Base-by-base conservation (phyloP, 1,284 basidiomycete species). In the Entoloma clypeatum region DNA sequence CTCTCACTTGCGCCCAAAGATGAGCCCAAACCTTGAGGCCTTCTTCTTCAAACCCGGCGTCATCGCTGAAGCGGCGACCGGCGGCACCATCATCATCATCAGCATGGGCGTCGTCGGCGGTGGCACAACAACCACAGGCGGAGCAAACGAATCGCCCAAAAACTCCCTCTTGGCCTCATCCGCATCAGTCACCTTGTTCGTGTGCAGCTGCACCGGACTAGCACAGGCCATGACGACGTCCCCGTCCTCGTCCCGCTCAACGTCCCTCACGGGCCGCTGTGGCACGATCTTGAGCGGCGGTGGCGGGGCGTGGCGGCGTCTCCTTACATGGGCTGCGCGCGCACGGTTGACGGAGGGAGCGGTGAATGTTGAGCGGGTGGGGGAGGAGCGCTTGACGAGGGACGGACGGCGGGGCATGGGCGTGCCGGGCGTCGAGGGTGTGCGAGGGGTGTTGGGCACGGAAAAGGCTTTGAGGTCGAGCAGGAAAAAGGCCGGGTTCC, bases 241-340 rank as follows among this genome's bases (percentile, higher is more conserved):
- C 36, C 39, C 33, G 6, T 44, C 50, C 9, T 39, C 35, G 8
- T 42, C 41, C 2, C 39, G 40, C n/a, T 33, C 33, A 1, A 46
- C 46, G 7, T 41, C 45, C 11, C 44, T 40, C 43, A 47, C 32
- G 0, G 43, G 49, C 3, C 24, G 32, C 14, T 43, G 37, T 17
- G 42, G 43, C 6, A 53, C 48, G 17, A 75, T 62, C 31, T 62
- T 67, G 41, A 75, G 62, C 0, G 72, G 72, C n/a, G n/a, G n/a
- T n/a, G 3, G 72, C 63, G 2, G 73, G 74, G 3, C 72, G 63
- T 28, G 68, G 60, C 45, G 68, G 63, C 0, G 60, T 58, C 28
- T n/a, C n/a, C n/a, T n/a, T n/a, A n/a, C n/a, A n/a, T n/a, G 61
- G 62, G 13, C 63, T 57, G 30, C 39, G 40, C 27, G 14, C 36